Conservation (phyloP, 345 rosid genomes). For the Populus nigra region DNA sequence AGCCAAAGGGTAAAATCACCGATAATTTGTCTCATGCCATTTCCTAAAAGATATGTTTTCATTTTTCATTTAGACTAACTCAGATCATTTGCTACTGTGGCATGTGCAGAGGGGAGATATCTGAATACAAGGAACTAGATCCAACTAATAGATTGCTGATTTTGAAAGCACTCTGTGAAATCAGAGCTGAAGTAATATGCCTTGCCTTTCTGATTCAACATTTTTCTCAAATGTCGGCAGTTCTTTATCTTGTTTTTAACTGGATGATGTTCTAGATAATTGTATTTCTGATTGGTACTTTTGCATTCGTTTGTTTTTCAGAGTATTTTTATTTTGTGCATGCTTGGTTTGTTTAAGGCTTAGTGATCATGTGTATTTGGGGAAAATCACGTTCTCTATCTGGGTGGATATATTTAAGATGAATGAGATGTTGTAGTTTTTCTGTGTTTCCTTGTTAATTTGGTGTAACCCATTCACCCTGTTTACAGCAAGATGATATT, state of each 20-base stretch:
- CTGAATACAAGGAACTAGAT: conserved; percentile 57
- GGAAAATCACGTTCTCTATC: not conserved
- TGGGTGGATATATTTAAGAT: not conserved
- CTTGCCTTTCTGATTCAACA: not conserved
- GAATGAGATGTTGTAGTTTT: conserved; percentile 9
- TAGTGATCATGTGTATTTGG: not conserved
- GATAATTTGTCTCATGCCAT: not conserved
- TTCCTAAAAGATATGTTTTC: not conserved
- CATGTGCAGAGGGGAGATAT: conserved; percentile 59
- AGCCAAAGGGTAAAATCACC: conserved; percentile 50
- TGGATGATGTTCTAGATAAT: not conserved
- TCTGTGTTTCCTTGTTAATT: not conserved
- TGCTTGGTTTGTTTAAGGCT: not conserved
- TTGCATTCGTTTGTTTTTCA: not conserved
- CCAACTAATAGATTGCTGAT: conserved; percentile 55
- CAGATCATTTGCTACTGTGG: conserved; percentile 10
- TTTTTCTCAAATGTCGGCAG: conserved; percentile 11
- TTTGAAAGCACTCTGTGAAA: conserved; percentile 83
- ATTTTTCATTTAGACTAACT: not conserved
- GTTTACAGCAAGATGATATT: conserved; percentile 69
- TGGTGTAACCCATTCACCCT: conserved; percentile 8
- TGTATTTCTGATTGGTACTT: not conserved
- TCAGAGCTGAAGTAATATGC: conserved; percentile 62
- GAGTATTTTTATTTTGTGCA: too few relatives aligned
- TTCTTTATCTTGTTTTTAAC: conserved; percentile 1